Base-by-base conservation (phyloP, 1,284 basidiomycete species). In the Xerocomus amazonicus region DNA sequence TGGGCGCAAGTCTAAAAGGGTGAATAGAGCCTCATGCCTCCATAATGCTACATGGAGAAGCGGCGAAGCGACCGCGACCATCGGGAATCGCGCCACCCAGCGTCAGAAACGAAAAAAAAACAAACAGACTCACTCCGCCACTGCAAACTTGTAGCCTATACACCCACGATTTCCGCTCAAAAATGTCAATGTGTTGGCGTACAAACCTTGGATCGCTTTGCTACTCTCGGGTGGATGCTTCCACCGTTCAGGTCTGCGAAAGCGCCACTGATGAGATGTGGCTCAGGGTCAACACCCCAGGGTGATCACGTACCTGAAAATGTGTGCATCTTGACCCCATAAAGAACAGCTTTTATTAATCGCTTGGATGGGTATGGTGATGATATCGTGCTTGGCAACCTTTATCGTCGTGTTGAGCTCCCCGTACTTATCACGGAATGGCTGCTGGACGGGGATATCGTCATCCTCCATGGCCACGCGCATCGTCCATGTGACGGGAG, bases 61-160 rank as follows among this genome's bases (percentile, higher is more conserved):
- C 46, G 29, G 27, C 39, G 31, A 46, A 42, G n/a, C 37, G 37
- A 34, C 27, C 19, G 29, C 33, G 47, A 45, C 51, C 47, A 23
- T 40, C 34, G 37, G 49, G 50, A 50, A 53, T 7, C 16, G 35
- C 23, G 27, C 47, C 31, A 41, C 43, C 19, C 9, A 6, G 17
- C 4, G 38, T 9, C 38, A 26, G n/a, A 45, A 55, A 17, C 28
- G 29, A 26, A 41, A 37, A 40, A 23, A 4, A 23, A 23, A 23
- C 10, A 42, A 37, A 41, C 50, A 19, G 14, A 78, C 80, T 70
- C 61, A 83, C 82, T 90, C 84, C 26, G 75, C 74, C 40, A 90
- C 59, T 7, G 86, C 84, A 59, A 90, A 88, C 57, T 77, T 76
- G 63, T 80, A 87, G 7, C 86, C 84, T 57, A 88, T 86, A 62